Evolutionary conservation across 306 rosid genomes (phyloP).

Genomic region (Argentina anserina): DNA sequence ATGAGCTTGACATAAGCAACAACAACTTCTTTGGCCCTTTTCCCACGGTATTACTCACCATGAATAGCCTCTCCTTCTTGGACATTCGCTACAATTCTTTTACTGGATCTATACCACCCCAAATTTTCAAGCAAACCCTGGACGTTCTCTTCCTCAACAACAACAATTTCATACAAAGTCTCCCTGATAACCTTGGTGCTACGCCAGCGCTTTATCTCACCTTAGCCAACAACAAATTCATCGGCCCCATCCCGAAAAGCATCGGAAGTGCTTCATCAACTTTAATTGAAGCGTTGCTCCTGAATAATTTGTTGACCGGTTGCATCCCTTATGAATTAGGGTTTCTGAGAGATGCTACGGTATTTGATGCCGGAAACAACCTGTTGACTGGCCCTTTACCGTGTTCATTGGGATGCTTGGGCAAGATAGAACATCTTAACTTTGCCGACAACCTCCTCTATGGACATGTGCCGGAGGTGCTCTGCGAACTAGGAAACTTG

Average conservation of each 20-base stretch:
- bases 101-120: constrained; percentile 33
- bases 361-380: constrained; percentile 42
- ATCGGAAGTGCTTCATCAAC: constrained; percentile 32
- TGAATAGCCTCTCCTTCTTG: constrained; percentile 24
- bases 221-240: constrained; percentile 45
- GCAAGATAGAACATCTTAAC: constrained; percentile 36
- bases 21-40: constrained; percentile 34
- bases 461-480: constrained; percentile 39
- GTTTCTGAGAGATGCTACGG: constrained; percentile 24
- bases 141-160: constrained; percentile 39
- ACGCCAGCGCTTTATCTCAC: constrained; percentile 32
- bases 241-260: constrained; percentile 44
- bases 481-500: constrained; percentile 33
- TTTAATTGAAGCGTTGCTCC: constrained; percentile 31
- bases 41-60: constrained; percentile 23
- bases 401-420: constrained; percentile 38
- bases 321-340: constrained; percentile 49
- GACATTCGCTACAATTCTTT: constrained; percentile 44
- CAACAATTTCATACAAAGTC: constrained; percentile 28
- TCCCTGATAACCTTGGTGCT: constrained; percentile 36
- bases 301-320: constrained; percentile 39
- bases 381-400: constrained; percentile 41
- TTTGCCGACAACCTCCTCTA: constrained; percentile 39
- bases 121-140: constrained; percentile 24
- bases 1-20: constrained; percentile 52